Conservation (phyloP, 1,139 yeast genomes). For the Taphrina sp. region DNA sequence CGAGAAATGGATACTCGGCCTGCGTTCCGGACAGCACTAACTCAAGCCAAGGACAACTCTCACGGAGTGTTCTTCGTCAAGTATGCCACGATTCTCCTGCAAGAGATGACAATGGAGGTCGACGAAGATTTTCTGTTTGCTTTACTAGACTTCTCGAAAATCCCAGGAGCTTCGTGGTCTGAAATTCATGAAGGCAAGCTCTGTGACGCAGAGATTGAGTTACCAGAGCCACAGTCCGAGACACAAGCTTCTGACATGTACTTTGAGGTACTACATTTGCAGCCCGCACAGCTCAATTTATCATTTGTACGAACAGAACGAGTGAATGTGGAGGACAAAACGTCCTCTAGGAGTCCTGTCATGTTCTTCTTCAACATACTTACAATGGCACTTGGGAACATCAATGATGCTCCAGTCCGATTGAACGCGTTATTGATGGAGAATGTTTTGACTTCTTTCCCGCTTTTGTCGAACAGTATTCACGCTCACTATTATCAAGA, state of each 20-base stretch:
- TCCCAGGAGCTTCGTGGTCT: conserved; percentile 48
- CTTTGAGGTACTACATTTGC: conserved; percentile 88
- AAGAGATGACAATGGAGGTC: conserved; percentile 85
- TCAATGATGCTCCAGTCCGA: conserved; percentile 93
- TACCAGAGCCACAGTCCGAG: conserved; percentile 66
- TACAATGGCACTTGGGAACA: conserved; percentile 96
- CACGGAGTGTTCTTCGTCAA: conserved; percentile 90
- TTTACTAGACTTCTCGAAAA: conserved; percentile 72
- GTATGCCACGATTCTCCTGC: conserved; percentile 82
- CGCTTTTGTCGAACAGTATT: conserved; percentile 67
- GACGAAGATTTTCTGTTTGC: conserved; percentile 93
- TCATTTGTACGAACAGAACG: conserved; percentile 91
- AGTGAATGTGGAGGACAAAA: conserved; percentile 56
- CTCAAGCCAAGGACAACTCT: conserved; percentile 79
- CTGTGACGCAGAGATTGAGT: conserved; percentile 60
- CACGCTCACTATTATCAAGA: conserved; percentile 89
- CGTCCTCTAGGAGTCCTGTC: conserved; percentile 62
- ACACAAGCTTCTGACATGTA: conserved; percentile 70
- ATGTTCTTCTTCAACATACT: conserved; percentile 75
- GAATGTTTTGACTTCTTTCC: conserved; percentile 81
- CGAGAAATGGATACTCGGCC: conserved; percentile 88
- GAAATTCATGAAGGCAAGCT: conserved; percentile 45
- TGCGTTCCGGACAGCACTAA: conserved; percentile 77
- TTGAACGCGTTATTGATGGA: conserved; percentile 84
- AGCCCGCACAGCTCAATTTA: conserved; percentile 82